phyloP scores from a whole-genome alignment of 75 land plant genomes.

The Picea glauca region DNA sequence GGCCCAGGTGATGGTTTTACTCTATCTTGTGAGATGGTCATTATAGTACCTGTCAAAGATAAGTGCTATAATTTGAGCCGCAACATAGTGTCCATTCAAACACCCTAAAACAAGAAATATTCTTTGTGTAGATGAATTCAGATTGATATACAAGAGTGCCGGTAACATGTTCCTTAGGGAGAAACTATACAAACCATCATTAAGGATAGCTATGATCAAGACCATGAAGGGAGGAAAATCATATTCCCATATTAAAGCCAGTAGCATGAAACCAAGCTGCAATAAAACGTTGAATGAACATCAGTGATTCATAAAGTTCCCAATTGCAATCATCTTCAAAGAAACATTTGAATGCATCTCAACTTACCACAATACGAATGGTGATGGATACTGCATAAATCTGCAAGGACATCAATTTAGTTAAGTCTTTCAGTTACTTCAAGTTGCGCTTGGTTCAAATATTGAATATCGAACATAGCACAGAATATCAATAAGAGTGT shows the following conservation, averaged over 20 bases:
- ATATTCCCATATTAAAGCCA: conserved; percentile 58
- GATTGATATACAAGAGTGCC: conserved; percentile 6
- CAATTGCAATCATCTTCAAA: background rate
- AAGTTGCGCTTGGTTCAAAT: background rate
- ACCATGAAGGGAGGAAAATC: conserved; percentile 79
- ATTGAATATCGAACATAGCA: background rate
- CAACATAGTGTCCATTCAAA: background rate
- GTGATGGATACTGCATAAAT: conserved; percentile 74
- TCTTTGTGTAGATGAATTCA: background rate
- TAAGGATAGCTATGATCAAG: conserved; percentile 62
- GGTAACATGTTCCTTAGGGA: background rate
- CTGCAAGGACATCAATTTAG: conserved; percentile 18
- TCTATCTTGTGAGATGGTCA: conserved; percentile 68
- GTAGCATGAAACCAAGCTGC: conserved; percentile 67
- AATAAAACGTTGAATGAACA: background rate
- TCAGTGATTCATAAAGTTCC: background rate
- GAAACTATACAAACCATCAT: conserved; percentile 41
- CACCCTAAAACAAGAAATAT: background rate
- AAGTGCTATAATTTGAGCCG: background rate
- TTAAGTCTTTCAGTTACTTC: background rate
- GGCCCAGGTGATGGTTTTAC: conserved; percentile 66
- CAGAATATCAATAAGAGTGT: background rate
- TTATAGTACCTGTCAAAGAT: conserved; percentile 47
- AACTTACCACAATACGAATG: conserved; percentile 67
- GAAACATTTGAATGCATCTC: background rate